These are phyloP conservation scores for Neurospora crassa DNA, from an alignment of 2,329 filamentous ascomycete genomes.

Conservation along the genomic window DNA sequence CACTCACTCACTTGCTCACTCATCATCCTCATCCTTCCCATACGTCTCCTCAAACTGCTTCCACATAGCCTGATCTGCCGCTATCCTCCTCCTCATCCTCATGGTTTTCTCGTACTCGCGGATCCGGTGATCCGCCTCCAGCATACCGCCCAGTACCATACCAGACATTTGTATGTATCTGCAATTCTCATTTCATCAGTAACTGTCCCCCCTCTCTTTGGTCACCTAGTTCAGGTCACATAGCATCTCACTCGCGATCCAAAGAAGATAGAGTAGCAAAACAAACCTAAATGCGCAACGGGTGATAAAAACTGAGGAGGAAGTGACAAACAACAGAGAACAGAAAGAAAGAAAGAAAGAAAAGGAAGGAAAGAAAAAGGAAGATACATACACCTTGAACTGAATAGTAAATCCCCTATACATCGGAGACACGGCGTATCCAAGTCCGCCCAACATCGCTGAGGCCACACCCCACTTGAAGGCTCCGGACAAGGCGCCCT, in stretches of 20 bases:
- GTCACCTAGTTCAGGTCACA: background rate
- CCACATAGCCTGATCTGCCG: slow-evolving; percentile 60
- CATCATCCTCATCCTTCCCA: slow-evolving; percentile 33
- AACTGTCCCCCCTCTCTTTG: background rate
- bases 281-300: background rate
- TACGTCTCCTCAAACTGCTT: slow-evolving; percentile 54
- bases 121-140: slow-evolving; percentile 63
- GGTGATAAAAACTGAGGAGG: background rate
- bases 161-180: slow-evolving; percentile 80
- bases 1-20: slow-evolving; percentile 1
- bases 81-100: slow-evolving; percentile 53
- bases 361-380: background rate
- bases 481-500: slow-evolving; percentile 57
- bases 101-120: slow-evolving; percentile 57
- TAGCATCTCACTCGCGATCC: background rate
- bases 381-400: slow-evolving; percentile 59
- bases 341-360: background rate
- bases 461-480: slow-evolving; percentile 63
- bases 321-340: background rate
- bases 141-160: slow-evolving; percentile 70
- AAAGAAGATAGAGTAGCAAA: background rate
- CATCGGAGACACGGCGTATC: slow-evolving; percentile 56
- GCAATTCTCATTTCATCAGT: slow-evolving; percentile 3
- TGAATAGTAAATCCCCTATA: slow-evolving; percentile 65
- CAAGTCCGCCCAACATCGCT: slow-evolving; percentile 51